A percentile compares a stretch with the other conserved stretches of the same genome.
Conservation (phyloP, 768 basidiomycete species). For the Podaxis sp. region DNA sequence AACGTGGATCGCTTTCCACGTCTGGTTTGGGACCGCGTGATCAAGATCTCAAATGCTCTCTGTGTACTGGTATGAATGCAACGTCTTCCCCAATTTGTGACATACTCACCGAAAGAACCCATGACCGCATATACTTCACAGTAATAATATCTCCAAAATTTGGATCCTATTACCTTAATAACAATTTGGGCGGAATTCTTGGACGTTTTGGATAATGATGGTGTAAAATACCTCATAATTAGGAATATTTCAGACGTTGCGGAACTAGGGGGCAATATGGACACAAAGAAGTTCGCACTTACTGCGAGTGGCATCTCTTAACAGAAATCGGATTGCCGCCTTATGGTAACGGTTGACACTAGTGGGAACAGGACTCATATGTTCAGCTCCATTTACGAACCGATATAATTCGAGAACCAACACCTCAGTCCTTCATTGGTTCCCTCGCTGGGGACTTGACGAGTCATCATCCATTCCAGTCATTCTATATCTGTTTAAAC, state of each 20-base stretch:
- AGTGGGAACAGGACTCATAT: slow-evolving; percentile 3
- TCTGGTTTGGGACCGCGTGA: background rate
- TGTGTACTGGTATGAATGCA: background rate
- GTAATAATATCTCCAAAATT: background rate
- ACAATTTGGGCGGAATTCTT: no score
- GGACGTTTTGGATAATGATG: no score
- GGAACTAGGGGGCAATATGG: background rate
- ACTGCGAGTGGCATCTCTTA: background rate
- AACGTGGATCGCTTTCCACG: background rate
- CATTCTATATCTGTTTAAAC: background rate
- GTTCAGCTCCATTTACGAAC: background rate
- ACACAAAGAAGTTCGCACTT: background rate
- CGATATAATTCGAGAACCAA: background rate
- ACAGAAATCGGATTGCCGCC: background rate
- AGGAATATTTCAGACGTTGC: background rate
- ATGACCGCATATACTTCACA: background rate
- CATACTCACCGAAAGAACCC: background rate
- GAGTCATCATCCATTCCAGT: background rate
- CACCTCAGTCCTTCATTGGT: background rate
- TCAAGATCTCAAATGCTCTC: background rate
- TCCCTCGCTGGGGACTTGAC: background rate
- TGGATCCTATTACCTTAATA: no score
- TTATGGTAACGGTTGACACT: background rate
- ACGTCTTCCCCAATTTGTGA: background rate
- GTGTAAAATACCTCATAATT: background rate